Percentiles rank a stretch among this genome's conserved stretches.
phyloP scores from a whole-genome alignment of 495 filamentous ascomycete genomes.

The Haplographium delicatum region DNA sequence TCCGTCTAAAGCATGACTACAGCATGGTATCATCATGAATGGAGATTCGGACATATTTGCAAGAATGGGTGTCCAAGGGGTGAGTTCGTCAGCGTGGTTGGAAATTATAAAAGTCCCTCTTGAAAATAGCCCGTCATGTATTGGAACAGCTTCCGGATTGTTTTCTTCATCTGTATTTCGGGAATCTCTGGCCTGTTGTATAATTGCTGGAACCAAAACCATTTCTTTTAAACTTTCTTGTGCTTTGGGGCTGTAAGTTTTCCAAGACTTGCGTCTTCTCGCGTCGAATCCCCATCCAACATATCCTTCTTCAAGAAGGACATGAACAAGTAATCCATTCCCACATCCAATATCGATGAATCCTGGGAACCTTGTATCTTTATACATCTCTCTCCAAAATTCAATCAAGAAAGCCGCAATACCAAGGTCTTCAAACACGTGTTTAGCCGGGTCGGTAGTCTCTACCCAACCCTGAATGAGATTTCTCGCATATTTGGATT shows the following conservation, averaged over 20 bases:
- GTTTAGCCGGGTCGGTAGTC: slow-evolving; percentile 79
- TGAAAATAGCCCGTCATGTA: slow-evolving; percentile 69
- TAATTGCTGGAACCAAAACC: slow-evolving; percentile 63
- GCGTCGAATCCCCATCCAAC: slow-evolving; percentile 89
- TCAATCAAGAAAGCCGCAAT: slow-evolving; percentile 93
- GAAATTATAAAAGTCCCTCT: slow-evolving; percentile 85
- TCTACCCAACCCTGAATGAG: slow-evolving; percentile 75
- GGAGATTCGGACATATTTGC: slow-evolving; percentile 68
- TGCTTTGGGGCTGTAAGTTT: slow-evolving; percentile 53
- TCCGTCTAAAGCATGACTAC: slow-evolving; percentile 81
- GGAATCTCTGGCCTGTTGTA: neutral
- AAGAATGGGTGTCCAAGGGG: slow-evolving; percentile 89
- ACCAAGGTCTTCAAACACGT: slow-evolving; percentile 91
- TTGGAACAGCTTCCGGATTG: slow-evolving; percentile 18
- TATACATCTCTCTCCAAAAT: slow-evolving; percentile 85
- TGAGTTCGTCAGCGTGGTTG: slow-evolving; percentile 94
- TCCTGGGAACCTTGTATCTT: slow-evolving; percentile 58
- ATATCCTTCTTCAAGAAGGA: slow-evolving; percentile 80
- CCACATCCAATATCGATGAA: slow-evolving; percentile 97
- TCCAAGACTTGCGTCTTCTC: slow-evolving; percentile 76
- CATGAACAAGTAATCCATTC: slow-evolving; percentile 86
- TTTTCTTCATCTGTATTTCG: neutral
- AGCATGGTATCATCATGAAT: slow-evolving; percentile 92
- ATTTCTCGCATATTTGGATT: slow-evolving; percentile 62
- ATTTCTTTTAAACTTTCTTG: slow-evolving; percentile 58